phyloP scores from a whole-genome alignment of 1,284 basidiomycete species.

The Cryptococcus maquisensis region DNA sequence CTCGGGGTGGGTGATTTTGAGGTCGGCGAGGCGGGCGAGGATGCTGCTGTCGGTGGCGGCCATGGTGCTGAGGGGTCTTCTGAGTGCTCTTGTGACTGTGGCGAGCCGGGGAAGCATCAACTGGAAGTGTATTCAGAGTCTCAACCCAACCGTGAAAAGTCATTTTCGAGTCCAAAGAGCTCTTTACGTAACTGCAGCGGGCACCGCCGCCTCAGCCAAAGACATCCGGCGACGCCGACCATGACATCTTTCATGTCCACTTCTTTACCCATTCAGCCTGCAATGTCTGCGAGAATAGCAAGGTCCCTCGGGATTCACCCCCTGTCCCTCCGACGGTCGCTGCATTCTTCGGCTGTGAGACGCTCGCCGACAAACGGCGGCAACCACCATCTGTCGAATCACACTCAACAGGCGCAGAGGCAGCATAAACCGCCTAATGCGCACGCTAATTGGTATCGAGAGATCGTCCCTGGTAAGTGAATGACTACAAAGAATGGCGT shows the following conservation, averaged over 20 bases:
- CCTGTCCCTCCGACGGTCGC: background rate
- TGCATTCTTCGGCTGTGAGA: conserved; percentile 5
- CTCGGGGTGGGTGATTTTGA: conserved; percentile 38
- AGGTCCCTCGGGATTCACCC: too few species aligned
- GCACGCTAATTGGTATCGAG: conserved; percentile 19
- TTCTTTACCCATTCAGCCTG: background rate
- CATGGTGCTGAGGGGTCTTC: background rate
- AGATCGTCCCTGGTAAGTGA: conserved; percentile 21
- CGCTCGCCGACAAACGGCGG: background rate
- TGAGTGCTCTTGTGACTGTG: background rate
- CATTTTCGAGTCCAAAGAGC: background rate
- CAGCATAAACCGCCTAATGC: conserved; percentile 10
- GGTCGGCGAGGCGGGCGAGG: conserved; percentile 34
- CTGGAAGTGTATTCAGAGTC: background rate
- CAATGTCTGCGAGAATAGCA: too few species aligned
- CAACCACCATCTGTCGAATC: background rate
- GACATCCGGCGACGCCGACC: background rate
- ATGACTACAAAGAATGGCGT: too few species aligned
- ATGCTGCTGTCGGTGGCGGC: conserved; percentile 68
- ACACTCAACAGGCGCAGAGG: background rate
- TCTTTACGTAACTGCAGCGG: background rate
- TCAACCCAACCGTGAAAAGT: background rate
- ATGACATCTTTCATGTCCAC: background rate
- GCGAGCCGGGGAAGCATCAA: background rate
- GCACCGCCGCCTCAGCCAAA: background rate